Conservation (phyloP, 176 grass and related monocot species). For the Zoysia pacifica region DNA sequence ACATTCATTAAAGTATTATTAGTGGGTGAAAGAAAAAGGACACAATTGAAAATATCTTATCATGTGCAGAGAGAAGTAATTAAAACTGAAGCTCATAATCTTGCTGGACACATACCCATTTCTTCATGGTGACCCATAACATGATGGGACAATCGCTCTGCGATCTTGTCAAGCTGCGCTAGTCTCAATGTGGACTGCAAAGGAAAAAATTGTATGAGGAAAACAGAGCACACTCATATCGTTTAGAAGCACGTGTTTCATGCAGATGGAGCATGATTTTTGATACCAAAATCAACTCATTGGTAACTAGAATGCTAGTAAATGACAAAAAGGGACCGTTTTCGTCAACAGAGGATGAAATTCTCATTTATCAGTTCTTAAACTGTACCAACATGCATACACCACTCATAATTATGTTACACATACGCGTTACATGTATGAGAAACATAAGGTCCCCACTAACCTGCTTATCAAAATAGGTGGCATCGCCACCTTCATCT, state of each 20-base stretch:
- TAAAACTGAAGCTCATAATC: slow-evolving; percentile 24
- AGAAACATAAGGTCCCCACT: slow-evolving; percentile 22
- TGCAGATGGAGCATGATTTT: slow-evolving; percentile 1
- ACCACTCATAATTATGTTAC: slow-evolving; percentile 14
- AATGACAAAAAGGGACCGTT: background rate
- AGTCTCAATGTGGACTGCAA: slow-evolving; percentile 88
- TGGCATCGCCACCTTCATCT: slow-evolving; percentile 57
- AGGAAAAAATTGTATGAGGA: slow-evolving; percentile 32
- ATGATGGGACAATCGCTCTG: slow-evolving; percentile 84
- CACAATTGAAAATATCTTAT: slow-evolving; percentile 18
- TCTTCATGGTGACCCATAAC: slow-evolving; percentile 97
- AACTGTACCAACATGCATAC: slow-evolving; percentile 24
- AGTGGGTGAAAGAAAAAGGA: background rate
- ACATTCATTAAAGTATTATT: background rate
- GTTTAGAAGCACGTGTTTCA: slow-evolving; percentile 11
- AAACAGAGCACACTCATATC: slow-evolving; percentile 7
- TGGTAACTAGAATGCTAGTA: slow-evolving; percentile 29
- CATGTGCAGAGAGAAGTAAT: background rate
- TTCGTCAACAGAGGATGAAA: slow-evolving; percentile 6
- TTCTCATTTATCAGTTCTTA: background rate
- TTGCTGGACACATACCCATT: slow-evolving; percentile 77
- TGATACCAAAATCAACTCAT: slow-evolving; percentile 12
- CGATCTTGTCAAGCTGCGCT: slow-evolving; percentile 92
- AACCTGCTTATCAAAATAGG: slow-evolving; percentile 97
- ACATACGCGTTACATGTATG: background rate